A percentile compares a stretch with the other conserved stretches of the same genome.
Conservation (phyloP, 164 flowering plant species). For the Umbilicus rupestris region DNA sequence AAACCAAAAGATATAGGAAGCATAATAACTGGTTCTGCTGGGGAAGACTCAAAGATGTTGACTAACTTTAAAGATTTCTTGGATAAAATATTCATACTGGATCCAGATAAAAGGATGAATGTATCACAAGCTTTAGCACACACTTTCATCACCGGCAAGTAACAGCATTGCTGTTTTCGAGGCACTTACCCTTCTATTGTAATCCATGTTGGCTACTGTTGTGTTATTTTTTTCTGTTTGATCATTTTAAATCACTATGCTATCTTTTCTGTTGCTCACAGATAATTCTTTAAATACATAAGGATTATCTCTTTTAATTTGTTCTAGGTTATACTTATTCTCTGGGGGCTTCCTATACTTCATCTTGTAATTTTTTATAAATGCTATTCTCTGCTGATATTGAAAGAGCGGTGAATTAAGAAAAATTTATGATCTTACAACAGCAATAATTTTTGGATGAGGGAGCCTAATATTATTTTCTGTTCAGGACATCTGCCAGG, state of each 20-base stretch:
- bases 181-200: slow-evolving; percentile 36
- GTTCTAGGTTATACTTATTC: background rate
- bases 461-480: slow-evolving; percentile 68
- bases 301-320: background rate
- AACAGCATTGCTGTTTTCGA: slow-evolving; percentile 69
- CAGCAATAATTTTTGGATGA: background rate
- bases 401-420: slow-evolving; percentile 9
- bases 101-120: slow-evolving; percentile 95
- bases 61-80: slow-evolving; percentile 83
- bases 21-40: slow-evolving; percentile 56
- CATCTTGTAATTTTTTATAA: background rate
- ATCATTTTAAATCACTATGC: background rate
- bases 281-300: slow-evolving; percentile 2
- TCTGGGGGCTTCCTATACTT: background rate
- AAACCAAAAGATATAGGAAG: slow-evolving; percentile 83
- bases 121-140: slow-evolving; percentile 92
- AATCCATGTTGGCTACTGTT: slow-evolving; percentile 39
- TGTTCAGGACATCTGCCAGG: slow-evolving; percentile 75
- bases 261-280: background rate
- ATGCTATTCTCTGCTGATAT: slow-evolving; percentile 5
- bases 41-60: slow-evolving; percentile 94
- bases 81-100: slow-evolving; percentile 80
- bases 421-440: slow-evolving; percentile 6
- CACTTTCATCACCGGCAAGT: slow-evolving; percentile 99
- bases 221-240: slow-evolving; percentile 14